Base-by-base conservation (phyloP, 1,284 basidiomycete genomes). In the Leccinum glutinopallens region DNA sequence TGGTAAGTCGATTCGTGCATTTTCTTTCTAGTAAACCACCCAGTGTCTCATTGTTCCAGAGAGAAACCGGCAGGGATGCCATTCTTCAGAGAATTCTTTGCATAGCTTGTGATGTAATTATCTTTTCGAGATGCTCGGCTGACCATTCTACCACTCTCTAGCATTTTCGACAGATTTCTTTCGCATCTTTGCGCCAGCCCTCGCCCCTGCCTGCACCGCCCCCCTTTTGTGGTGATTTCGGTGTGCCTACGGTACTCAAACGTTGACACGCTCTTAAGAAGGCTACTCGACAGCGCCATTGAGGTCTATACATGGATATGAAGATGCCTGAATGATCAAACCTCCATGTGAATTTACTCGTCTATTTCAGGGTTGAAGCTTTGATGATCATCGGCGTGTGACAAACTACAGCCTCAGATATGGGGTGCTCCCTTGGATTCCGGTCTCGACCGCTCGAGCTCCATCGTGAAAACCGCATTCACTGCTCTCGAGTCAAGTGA, bases 331-430 rank as follows among this genome's bases (percentile, higher is more conserved):
- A 60, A 49, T 15, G n/a, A 43, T 60, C 46, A 15, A 43, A 19
- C 41, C 13, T 15, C 15, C 59, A 51, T 65, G 65, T 60, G 19
- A 58, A 53, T 41, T 58, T 19, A 33, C 49, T 54, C 39, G 58
- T 54, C 66, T 66, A 68, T 72, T 60, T 72, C 59, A 39, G 51
- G 46, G 15, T 41, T 37, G 51, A 58, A 37, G 17, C 22, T 55
- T 32, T 63, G 35, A 61, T 61, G 12, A 63, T 61, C 39, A 62
- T 53, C 51, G 43, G n/a, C n/a, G 35, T 68, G 60, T 43, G 59
- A 59, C 32, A 15, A 46, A 60, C 41, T 22, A 17, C 7, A 25
- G 4, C 33, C 37, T 37, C 9, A 41, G 17, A 59, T 51, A 43
- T 59, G 58, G 58, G 58, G 58, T 59, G 51, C 22, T 15, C 2